These are phyloP conservation scores for Pichia ethanolica DNA, from an alignment of 805 yeast species.

Conservation along the genomic window DNA sequence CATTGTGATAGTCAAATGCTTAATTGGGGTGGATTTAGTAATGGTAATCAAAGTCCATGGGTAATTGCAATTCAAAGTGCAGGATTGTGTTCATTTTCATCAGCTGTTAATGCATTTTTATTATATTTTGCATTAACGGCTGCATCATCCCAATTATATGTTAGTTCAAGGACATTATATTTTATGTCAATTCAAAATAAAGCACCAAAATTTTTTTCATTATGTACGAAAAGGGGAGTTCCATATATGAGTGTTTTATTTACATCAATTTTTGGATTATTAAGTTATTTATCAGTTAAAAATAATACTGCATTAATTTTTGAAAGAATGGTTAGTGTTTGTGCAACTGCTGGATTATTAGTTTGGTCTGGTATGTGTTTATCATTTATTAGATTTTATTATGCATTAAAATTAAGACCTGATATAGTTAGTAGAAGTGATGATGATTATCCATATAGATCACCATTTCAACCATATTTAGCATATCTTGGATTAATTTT, in stretches of 20 bases:
- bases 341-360: slow-evolving; percentile 67
- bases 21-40: slow-evolving; percentile 32
- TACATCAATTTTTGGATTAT: slow-evolving; percentile 51
- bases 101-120: slow-evolving; percentile 45
- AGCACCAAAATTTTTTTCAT: slow-evolving; percentile 54
- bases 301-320: slow-evolving; percentile 54
- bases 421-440: slow-evolving; percentile 50
- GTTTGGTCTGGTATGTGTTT: slow-evolving; percentile 71
- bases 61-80: slow-evolving; percentile 48
- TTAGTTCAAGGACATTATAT: slow-evolving; percentile 54
- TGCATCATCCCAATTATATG: slow-evolving; percentile 49
- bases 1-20: slow-evolving; percentile 20
- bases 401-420: slow-evolving; percentile 46
- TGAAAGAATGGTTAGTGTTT: slow-evolving; percentile 56
- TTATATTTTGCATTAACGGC: slow-evolving; percentile 51
- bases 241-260: slow-evolving; percentile 66
- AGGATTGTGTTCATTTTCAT: slow-evolving; percentile 42
- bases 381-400: slow-evolving; percentile 45
- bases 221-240: slow-evolving; percentile 58
- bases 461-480: slow-evolving; percentile 48
- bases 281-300: slow-evolving; percentile 55
- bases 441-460: slow-evolving; percentile 46
- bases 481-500: slow-evolving; percentile 43
- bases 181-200: slow-evolving; percentile 47
- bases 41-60: slow-evolving; percentile 50